Evolutionary conservation across 768 basidiomycete genomes (phyloP).

Genomic region (Mrakia gelida): DNA sequence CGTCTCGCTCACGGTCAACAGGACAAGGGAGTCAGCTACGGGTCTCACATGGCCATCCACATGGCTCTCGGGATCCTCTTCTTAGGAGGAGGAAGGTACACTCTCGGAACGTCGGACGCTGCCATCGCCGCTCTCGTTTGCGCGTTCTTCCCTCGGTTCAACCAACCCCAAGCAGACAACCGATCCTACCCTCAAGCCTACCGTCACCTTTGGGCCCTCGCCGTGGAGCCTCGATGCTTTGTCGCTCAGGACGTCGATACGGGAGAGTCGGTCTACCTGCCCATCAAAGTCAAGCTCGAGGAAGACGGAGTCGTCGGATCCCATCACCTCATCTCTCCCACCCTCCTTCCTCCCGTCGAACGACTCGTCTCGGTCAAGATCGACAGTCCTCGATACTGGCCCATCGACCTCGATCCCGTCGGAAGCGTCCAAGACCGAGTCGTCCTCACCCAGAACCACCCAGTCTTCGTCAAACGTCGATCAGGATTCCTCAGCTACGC

Average conservation of each 20-base stretch:
- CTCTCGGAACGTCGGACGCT: slow-evolving; percentile 83
- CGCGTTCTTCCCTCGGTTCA: slow-evolving; percentile 87
- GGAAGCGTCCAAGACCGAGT: slow-evolving; percentile 53
- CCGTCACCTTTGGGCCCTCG: slow-evolving; percentile 92
- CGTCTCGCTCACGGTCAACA: slow-evolving; percentile 83
- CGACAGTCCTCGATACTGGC: slow-evolving; percentile 94
- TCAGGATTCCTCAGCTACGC: slow-evolving; percentile 90
- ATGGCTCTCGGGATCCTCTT: slow-evolving; percentile 87
- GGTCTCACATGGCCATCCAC: slow-evolving; percentile 83
- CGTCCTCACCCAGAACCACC: slow-evolving; percentile 68
- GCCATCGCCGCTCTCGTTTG: slow-evolving; percentile 84
- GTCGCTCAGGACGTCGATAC: slow-evolving; percentile 90
- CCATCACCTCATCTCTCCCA: slow-evolving; percentile 82
- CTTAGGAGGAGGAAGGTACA: slow-evolving; percentile 87
- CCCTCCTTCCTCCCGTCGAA: slow-evolving; percentile 83
- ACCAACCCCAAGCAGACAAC: slow-evolving; percentile 75
- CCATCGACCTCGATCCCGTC: slow-evolving; percentile 68
- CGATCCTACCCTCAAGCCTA: slow-evolving; percentile 85
- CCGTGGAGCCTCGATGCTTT: slow-evolving; percentile 88
- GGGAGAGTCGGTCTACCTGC: slow-evolving; percentile 82
- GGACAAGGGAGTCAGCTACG: slow-evolving; percentile 57
- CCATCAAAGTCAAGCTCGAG: slow-evolving; percentile 75
- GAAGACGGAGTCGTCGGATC: slow-evolving; percentile 58
- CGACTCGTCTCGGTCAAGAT: slow-evolving; percentile 74
- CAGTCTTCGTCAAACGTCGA: slow-evolving; percentile 84